Evolutionary conservation across 345 rosid species (phyloP), one percentile per base, ranked within the genome.

Genomic region (Heritiera fomes): DNA sequence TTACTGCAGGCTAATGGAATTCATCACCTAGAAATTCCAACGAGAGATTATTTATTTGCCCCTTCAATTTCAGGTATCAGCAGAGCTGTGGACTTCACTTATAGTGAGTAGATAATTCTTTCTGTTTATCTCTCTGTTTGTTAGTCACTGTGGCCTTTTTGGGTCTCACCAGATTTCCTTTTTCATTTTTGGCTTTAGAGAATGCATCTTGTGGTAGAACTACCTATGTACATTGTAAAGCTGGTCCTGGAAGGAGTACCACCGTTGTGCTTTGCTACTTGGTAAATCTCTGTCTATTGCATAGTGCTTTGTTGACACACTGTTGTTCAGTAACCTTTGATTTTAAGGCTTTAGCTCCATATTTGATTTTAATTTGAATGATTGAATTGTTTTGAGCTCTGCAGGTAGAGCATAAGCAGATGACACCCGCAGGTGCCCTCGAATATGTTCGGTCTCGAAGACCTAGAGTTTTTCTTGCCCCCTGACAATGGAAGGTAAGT

Each of bases 161-260:
- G 79, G 73, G 32, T 28, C 59, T 59, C 40, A 46, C 23, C 34
- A 49, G 15, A 75, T 67, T 71, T 47, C 12, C 34, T 74, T 34
- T 52, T 61, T 10, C 20, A 7, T 71, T 60, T 59, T 78, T 63
- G 77, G 78, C 68, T 75, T 53, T 80, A 93, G 98, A 85, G 78
- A 93, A 92, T 75, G 83, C 91, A 52, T 83, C 85, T 45, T 81
- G 79, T 43, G 88, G 94, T 79, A 90, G 83, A 80, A 92, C 90
- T 47, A 93, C 98, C 3, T 92, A 92, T 73, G 98, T 93, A 45
- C 98, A 95, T 80, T 95, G 98, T 83, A 95, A 95, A 84, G 98
- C 98, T 80, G 98, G 98, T 41, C 88, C 97, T 8, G 98, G 98
- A 85, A 87, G 98, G 83, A 95, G 98, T 85, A 93, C 98, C 1